phyloP scores from a whole-genome alignment of 306 rosid species.

The Sicyos baderoa region DNA sequence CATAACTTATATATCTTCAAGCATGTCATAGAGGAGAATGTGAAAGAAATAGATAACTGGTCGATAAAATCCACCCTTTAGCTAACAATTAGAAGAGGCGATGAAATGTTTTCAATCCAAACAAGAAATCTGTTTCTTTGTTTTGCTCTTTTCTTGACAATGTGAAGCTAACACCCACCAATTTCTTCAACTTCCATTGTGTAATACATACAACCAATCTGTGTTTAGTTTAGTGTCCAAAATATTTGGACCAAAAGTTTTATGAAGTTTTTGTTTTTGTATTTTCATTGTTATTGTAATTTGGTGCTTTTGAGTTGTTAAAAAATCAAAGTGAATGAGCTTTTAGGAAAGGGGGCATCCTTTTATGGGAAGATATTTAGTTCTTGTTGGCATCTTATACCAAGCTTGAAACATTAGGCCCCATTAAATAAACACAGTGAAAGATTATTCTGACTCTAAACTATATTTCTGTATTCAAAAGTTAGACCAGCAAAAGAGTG shows the following conservation, averaged over 20 bases:
- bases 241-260: background rate
- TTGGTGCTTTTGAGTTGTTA: background rate
- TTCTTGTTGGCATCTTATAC: conserved; percentile 17
- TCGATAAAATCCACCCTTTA: background rate
- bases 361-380: conserved; percentile 1
- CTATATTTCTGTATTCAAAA: background rate
- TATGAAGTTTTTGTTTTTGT: background rate
- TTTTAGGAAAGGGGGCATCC: background rate
- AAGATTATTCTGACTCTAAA: background rate
- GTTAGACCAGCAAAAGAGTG: conserved; percentile 7
- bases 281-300: background rate
- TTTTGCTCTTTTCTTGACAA: conserved; percentile 12
- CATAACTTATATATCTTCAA: background rate
- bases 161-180: conserved; percentile 6
- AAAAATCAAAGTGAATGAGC: too few relatives aligned
- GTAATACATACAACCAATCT: background rate
- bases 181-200: background rate
- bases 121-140: background rate
- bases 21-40: background rate
- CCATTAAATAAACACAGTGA: background rate
- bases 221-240: background rate
- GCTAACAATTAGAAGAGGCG: conserved; percentile 5
- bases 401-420: conserved; percentile 5
- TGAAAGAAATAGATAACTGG: background rate
- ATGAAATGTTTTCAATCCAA: conserved; percentile 9